Conservation (phyloP, 768 basidiomycete species). For the Lentinula edodes region DNA sequence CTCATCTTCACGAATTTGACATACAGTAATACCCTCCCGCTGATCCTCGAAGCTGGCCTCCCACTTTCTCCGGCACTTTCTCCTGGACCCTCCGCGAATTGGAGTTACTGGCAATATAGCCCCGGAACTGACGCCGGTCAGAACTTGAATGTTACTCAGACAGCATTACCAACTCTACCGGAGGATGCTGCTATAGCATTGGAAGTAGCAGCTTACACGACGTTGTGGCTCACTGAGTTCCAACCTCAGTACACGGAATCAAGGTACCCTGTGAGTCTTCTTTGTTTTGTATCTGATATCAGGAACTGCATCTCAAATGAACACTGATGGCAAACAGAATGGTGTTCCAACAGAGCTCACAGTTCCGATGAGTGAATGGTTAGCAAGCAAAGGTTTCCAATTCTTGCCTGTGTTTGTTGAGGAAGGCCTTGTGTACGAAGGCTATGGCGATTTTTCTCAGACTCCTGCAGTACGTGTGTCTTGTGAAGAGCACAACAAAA, state of each 20-base stretch:
- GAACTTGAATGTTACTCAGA: not conserved
- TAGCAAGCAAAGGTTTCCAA: not conserved
- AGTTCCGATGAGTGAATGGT: slow-evolving; percentile 1
- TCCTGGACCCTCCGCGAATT: not conserved
- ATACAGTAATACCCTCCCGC: slow-evolving; percentile 2
- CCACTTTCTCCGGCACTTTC: not conserved
- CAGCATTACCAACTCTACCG: not conserved
- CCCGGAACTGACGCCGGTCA: not conserved
- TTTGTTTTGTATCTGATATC: not conserved
- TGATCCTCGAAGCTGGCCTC: slow-evolving; percentile 2
- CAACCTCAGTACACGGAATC: not conserved
- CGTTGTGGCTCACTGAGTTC: not conserved
- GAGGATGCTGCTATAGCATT: not conserved
- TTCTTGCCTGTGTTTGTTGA: not conserved
- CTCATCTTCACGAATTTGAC: slow-evolving; percentile 4
- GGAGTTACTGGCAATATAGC: not conserved
- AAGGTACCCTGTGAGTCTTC: not conserved
- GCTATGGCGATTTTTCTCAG: slow-evolving; percentile 1
- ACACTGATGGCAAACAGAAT: not conserved
- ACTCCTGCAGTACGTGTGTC: not conserved
- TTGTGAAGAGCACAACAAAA: not conserved
- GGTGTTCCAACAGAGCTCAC: not conserved
- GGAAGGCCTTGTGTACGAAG: not conserved
- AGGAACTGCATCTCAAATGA: no score
- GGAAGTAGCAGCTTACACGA: not conserved